phyloP scores from a whole-genome alignment of 768 basidiomycete genomes.

The Russula brevipes region DNA sequence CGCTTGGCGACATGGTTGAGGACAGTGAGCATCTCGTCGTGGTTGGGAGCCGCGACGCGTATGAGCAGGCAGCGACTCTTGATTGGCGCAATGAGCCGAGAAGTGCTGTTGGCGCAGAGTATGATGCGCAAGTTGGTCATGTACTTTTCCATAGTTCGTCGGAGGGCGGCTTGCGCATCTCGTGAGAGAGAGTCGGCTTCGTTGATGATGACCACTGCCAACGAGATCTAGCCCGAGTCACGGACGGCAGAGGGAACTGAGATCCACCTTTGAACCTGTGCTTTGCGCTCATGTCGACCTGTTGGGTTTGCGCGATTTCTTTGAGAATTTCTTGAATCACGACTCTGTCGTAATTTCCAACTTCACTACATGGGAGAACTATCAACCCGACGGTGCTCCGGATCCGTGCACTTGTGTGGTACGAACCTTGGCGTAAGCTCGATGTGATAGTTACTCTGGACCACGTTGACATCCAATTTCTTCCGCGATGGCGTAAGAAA shows the following conservation, averaged over 20 bases:
- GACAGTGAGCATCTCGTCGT: conserved; percentile 68
- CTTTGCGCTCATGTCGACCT: conserved; percentile 92
- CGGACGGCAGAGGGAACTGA: neutral
- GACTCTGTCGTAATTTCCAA: conserved; percentile 89
- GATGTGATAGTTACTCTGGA: conserved; percentile 96
- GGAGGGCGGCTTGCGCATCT: conserved; percentile 94
- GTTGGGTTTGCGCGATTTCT: conserved; percentile 98
- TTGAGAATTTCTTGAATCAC: conserved; percentile 97
- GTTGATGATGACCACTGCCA: conserved; percentile 91
- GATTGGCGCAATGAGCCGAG: conserved; percentile 93
- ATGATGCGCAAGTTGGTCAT: conserved; percentile 98
- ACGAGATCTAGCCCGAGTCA: neutral
- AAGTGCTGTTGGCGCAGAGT: conserved; percentile 92
- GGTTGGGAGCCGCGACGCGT: conserved; percentile 82
- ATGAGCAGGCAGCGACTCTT: conserved; percentile 91
- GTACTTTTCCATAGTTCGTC: conserved; percentile 99
- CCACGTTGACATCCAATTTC: conserved; percentile 93
- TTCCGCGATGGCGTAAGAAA: conserved; percentile 92
- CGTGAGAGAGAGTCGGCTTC: conserved; percentile 93
- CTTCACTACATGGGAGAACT: conserved; percentile 58
- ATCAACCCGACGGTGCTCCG: neutral
- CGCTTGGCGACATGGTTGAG: conserved; percentile 73
- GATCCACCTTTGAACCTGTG: conserved; percentile 90
- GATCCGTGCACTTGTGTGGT: neutral
- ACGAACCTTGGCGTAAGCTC: conserved; percentile 93